Evolutionary conservation across 139 green algal species (phyloP), one percentile per base, ranked within the genome.

Genomic region (Eudorina sp.): DNA sequence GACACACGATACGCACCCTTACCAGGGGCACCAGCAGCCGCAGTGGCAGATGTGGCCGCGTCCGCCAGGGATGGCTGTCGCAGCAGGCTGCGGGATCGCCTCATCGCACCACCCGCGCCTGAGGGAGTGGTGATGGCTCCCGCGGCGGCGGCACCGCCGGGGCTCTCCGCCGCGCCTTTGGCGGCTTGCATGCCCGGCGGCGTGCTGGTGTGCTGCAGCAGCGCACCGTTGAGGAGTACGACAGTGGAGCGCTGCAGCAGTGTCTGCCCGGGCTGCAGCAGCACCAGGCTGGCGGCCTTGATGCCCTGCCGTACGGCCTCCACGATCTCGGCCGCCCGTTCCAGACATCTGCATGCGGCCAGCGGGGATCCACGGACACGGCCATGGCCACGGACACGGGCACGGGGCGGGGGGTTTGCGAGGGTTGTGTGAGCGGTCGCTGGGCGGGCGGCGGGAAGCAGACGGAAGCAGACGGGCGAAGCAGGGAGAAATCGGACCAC

Each of bases 271-370:
- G 90, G 90, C 6, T 53, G 36, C 58, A 92, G 80, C 53, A 40
- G 38, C 27, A 92, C 51, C 79, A 92, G 80, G 76, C 18, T 21
- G 3, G 78, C 79, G 40, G 51, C 51, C 72, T 83, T 89, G 70
- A 83, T 76, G 51, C 70, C 40, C 70, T 89, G 84, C 40, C 69
- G 84, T 29, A 90, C 58, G 19, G 58, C 86, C 40, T 90, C 86
- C n/a, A 84, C 82, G 45, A 90, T 87, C 29, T 82, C 86, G 16
- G 82, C 48, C 0, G 77, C 86, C 1, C 86, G 86, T 51, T 90
- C 86, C 62, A 90, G 75, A 51, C 86, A 90, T 31, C 85, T 89
- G 85, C n/a, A n/a, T n/a, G n/a, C n/a, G n/a, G n/a, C n/a, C n/a
- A n/a, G n/a, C n/a, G 60, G 53, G 43, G 19, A 29, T 31, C 31